Conservation (phyloP, 75 land plant species). For the Sequoia sempervirens region DNA sequence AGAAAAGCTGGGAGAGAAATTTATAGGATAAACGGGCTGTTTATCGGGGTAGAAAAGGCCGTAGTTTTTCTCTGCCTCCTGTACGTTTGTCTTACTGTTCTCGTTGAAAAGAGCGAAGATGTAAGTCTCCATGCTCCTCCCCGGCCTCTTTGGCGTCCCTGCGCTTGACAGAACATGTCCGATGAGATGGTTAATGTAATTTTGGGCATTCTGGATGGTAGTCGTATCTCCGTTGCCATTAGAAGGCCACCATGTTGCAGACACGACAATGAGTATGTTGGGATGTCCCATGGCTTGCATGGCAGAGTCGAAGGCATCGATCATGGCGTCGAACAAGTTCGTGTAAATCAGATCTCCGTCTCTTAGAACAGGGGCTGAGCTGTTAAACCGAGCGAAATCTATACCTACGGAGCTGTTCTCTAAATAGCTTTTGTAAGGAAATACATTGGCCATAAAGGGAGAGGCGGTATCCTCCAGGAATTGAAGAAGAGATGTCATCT, state of each 20-base stretch:
- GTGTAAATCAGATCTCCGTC: slow-evolving; percentile 7
- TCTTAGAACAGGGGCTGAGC: slow-evolving; percentile 17
- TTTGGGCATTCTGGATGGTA: slow-evolving; percentile 28
- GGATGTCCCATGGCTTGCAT: slow-evolving; percentile 21
- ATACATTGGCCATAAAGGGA: background rate
- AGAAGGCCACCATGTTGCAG: slow-evolving; percentile 53
- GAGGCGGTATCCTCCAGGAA: too few relatives aligned
- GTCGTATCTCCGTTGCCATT: slow-evolving; percentile 24
- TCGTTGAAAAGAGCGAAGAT: slow-evolving; percentile 57
- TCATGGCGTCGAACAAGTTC: background rate
- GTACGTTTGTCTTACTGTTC: slow-evolving; percentile 30
- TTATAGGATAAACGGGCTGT: too few relatives aligned
- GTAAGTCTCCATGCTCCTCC: slow-evolving; percentile 18
- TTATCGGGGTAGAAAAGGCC: slow-evolving; percentile 17
- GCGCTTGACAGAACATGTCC: slow-evolving; percentile 9
- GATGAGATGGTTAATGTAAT: slow-evolving; percentile 30
- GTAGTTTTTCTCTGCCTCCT: slow-evolving; percentile 14
- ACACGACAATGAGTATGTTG: slow-evolving; percentile 18
- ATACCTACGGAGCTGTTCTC: slow-evolving; percentile 6
- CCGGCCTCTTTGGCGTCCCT: slow-evolving; percentile 29
- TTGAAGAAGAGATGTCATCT: too few relatives aligned
- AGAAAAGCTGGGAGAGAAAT: too few relatives aligned
- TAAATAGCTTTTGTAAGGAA: background rate
- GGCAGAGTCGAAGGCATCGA: slow-evolving; percentile 31
- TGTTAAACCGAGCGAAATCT: slow-evolving; percentile 21